These are phyloP conservation scores for Penicillium paxilli DNA, from an alignment of 495 filamentous ascomycete genomes.

Conservation along the genomic window DNA sequence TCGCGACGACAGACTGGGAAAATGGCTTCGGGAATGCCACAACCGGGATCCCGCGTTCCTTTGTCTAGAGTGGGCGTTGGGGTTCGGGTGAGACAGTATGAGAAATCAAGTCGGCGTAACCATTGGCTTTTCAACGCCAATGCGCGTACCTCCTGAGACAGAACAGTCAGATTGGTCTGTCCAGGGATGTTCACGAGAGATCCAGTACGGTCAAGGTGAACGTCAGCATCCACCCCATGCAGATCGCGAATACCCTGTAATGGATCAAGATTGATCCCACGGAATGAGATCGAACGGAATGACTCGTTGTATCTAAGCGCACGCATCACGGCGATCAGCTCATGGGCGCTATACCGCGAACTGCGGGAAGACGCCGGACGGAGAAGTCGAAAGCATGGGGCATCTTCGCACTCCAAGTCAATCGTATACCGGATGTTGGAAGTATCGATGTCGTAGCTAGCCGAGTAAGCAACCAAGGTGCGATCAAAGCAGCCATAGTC, in stretches of 20 bases:
- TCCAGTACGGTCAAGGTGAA: conserved; percentile 57
- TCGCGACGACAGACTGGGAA: conserved; percentile 73
- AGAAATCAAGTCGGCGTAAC: conserved; percentile 65
- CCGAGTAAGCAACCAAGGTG: conserved; percentile 83
- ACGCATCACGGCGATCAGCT: conserved; percentile 83
- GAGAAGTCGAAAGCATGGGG: conserved; percentile 80
- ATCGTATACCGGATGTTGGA: conserved; percentile 77
- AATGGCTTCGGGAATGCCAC: conserved; percentile 76
- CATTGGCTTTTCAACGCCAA: conserved; percentile 66
- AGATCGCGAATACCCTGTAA: conserved; percentile 62
- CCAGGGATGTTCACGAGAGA: conserved; percentile 57
- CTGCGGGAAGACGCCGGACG: conserved; percentile 57
- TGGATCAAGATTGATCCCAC: conserved; percentile 67
- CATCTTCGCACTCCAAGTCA: conserved; percentile 73
- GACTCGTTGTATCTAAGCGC: conserved; percentile 90
- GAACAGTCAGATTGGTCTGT: conserved; percentile 57
- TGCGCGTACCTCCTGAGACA: conserved; percentile 74
- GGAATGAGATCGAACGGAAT: conserved; percentile 83
- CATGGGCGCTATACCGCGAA: conserved; percentile 65
- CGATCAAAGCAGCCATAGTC: conserved; percentile 80
- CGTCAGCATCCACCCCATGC: conserved; percentile 64
- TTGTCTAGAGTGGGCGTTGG: conserved; percentile 52
- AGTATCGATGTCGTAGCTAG: conserved; percentile 71
- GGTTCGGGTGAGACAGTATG: conserved; percentile 52
- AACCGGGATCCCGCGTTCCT: conserved; percentile 62